phyloP scores from a whole-genome alignment of 2,329 filamentous ascomycete genomes.

The Penicillium sp. region DNA sequence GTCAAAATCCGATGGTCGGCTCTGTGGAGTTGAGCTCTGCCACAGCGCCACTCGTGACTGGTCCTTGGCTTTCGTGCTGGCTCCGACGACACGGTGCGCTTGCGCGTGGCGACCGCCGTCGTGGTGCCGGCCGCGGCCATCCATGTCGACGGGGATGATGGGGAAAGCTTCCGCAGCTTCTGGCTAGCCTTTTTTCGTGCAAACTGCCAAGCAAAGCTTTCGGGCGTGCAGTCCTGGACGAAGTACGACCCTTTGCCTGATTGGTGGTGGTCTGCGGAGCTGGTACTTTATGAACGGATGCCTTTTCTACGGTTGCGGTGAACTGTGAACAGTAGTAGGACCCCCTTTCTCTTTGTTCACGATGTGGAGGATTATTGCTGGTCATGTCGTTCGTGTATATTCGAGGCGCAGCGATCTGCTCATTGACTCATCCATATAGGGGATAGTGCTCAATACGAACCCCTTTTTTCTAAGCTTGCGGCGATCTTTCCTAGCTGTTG shows the following conservation, averaged over 20 bases:
- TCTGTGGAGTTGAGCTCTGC: slow-evolving; percentile 12
- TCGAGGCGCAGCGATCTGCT: neutral
- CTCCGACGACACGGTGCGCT: neutral
- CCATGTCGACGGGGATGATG: slow-evolving; percentile 4
- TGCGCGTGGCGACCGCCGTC: neutral
- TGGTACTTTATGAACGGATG: neutral
- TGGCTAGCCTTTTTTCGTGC: slow-evolving; percentile 1
- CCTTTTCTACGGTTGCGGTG: neutral
- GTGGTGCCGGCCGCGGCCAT: too few relatives aligned
- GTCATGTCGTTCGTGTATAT: neutral
- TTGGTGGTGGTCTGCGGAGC: neutral
- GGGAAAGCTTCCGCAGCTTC: slow-evolving; percentile 9
- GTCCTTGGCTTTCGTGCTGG: too few relatives aligned
- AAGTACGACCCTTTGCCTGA: neutral
- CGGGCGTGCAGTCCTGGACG: too few relatives aligned
- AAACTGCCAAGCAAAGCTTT: too few relatives aligned
- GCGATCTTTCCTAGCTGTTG: neutral
- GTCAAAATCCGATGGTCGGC: slow-evolving; percentile 21
- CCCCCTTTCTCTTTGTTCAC: neutral
- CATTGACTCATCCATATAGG: neutral
- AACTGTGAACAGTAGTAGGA: neutral
- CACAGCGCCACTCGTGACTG: neutral
- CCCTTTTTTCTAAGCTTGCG: neutral
- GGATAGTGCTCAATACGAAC: neutral
- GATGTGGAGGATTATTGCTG: neutral